Conservation (phyloP, 768 basidiomycete species). For the Mycena pura region DNA sequence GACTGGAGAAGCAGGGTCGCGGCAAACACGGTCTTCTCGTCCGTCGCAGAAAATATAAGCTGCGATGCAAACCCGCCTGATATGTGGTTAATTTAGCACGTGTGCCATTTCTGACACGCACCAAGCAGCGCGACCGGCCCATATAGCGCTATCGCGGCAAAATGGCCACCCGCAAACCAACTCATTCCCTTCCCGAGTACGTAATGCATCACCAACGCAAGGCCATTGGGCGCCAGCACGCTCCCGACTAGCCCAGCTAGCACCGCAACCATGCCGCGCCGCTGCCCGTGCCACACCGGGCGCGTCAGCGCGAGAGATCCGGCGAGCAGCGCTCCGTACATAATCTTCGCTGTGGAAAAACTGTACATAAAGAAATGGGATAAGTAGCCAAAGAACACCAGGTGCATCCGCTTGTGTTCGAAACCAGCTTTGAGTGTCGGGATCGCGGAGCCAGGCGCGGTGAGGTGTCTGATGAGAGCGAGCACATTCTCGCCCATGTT, state of each 20-base stretch:
- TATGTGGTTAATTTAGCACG: neutral
- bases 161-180: slow-evolving; percentile 83
- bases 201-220: slow-evolving; percentile 71
- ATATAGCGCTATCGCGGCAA: slow-evolving; percentile 69
- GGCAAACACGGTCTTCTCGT: slow-evolving; percentile 68
- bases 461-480: slow-evolving; percentile 77
- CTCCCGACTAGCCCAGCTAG: slow-evolving; percentile 57
- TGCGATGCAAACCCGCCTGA: slow-evolving; percentile 72
- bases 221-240: slow-evolving; percentile 66
- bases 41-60: slow-evolving; percentile 54
- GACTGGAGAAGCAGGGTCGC: slow-evolving; percentile 69
- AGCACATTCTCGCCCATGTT: slow-evolving; percentile 92
- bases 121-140: slow-evolving; percentile 78
- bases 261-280: slow-evolving; percentile 56
- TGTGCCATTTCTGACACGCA: slow-evolving; percentile 37
- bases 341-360: slow-evolving; percentile 68
- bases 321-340: slow-evolving; percentile 62
- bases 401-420: slow-evolving; percentile 45
- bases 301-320: slow-evolving; percentile 51
- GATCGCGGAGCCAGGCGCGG: slow-evolving; percentile 73
- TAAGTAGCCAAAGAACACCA: slow-evolving; percentile 78
- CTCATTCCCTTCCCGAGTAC: slow-evolving; percentile 76
- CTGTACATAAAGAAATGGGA: slow-evolving; percentile 78
- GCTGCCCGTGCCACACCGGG: slow-evolving; percentile 48
- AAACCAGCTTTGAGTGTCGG: slow-evolving; percentile 48